These are phyloP conservation scores for Fusarium sp. DNA, from an alignment of 2,329 filamentous ascomycete species.

Conservation along the genomic window DNA sequence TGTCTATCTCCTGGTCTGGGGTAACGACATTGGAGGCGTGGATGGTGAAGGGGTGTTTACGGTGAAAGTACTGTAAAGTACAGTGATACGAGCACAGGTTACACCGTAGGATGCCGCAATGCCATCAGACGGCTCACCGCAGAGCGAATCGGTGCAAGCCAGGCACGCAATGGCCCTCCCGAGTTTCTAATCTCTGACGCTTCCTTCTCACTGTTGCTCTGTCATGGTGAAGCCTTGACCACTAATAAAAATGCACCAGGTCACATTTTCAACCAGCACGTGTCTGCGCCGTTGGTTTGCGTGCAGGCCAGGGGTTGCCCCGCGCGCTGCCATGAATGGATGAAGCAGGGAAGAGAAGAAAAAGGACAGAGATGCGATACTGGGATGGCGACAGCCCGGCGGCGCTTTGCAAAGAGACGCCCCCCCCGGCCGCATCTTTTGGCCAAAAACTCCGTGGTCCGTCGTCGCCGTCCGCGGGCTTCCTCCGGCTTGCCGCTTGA, in stretches of 20 bases:
- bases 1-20: conserved; percentile 4
- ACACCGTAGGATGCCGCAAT: neutral
- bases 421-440: neutral
- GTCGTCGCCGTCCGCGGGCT: conserved; percentile 2
- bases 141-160: conserved; percentile 8
- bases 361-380: conserved; percentile 13
- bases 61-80: neutral
- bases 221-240: conserved; percentile 9
- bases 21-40: conserved; percentile 14
- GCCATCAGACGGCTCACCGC: neutral
- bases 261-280: conserved; percentile 42
- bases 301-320: conserved; percentile 29
- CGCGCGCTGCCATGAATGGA: conserved; percentile 11
- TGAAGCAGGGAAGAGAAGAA: conserved; percentile 5
- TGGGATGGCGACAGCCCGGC: conserved; percentile 17
- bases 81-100: neutral
- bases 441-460: conserved; percentile 11
- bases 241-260: conserved; percentile 38
- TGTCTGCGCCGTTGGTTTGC: conserved; percentile 44
- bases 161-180: conserved; percentile 1
- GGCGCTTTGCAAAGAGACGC: conserved; percentile 6
- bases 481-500: conserved; percentile 23
- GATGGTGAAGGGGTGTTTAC: neutral
- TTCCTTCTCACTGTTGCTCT: conserved; percentile 4
- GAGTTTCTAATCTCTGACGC: conserved; percentile 7